Evolutionary conservation across 345 rosid species (phyloP).

Genomic region (Hypericum androsaemum): DNA sequence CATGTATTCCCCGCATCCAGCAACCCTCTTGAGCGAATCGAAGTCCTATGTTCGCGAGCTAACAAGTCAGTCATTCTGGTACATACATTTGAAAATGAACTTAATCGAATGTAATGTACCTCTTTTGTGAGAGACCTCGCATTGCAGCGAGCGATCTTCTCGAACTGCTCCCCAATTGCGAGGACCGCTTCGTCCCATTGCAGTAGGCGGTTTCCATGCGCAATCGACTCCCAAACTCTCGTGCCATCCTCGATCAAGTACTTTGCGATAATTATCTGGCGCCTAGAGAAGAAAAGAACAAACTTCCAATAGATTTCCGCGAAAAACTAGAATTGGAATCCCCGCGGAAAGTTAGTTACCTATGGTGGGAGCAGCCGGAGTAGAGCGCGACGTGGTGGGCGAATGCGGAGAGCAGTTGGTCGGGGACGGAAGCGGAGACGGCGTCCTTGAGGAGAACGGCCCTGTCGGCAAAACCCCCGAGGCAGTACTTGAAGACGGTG

Average conservation of each 20-base stretch:
- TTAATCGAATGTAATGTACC: conserved; percentile 37
- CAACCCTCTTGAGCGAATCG: conserved; percentile 54
- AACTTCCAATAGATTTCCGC: not conserved
- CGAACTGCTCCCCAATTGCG: conserved; percentile 80
- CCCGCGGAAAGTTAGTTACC: conserved; percentile 32
- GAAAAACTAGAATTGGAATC: too few species aligned
- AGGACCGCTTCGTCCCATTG: conserved; percentile 63
- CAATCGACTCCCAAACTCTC: conserved; percentile 61
- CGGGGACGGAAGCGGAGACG: conserved; percentile 50
- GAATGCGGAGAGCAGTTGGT: conserved; percentile 55
- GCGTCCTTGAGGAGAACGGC: conserved; percentile 67
- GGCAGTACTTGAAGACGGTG: conserved; percentile 62
- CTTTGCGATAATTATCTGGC: conserved; percentile 63
- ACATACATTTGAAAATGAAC: too few species aligned
- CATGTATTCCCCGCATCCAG: conserved; percentile 71
- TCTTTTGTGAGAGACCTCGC: conserved; percentile 66
- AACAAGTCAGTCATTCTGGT: too few species aligned
- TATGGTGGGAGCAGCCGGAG: conserved; percentile 86
- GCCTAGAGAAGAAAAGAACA: conserved; percentile 31
- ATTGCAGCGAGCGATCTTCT: conserved; percentile 64
- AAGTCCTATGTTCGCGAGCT: conserved; percentile 38
- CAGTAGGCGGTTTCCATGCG: conserved; percentile 52
- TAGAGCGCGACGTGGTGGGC: conserved; percentile 68
- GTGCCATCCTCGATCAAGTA: conserved; percentile 86
- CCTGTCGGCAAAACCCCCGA: conserved; percentile 66